Evolutionary conservation across 129 eudicot species (phyloP).

Genomic region (Glebionis coronaria): DNA sequence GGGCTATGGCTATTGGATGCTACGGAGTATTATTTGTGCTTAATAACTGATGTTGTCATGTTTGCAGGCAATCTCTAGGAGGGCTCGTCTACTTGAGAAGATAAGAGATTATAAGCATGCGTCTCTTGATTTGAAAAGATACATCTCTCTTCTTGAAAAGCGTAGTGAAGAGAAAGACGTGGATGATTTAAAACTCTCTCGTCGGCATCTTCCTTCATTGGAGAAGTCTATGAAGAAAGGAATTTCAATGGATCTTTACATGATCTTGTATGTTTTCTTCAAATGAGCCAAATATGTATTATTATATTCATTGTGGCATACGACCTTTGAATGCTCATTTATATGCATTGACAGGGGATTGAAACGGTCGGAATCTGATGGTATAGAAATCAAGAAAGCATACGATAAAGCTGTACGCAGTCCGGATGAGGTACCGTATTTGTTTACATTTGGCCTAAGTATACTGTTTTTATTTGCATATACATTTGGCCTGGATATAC

Average conservation of each 20-base stretch:
- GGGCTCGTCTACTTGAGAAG: no score
- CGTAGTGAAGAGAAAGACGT: slow-evolving; percentile 26
- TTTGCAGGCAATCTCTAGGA: no score
- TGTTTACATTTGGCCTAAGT: no score
- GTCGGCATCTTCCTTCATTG: slow-evolving; percentile 50
- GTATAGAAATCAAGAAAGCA: slow-evolving; percentile 89
- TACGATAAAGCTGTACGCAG: slow-evolving; percentile 85
- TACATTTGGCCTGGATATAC: no score
- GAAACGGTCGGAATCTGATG: slow-evolving; percentile 57
- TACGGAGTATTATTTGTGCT: no score
- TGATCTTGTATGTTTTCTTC: slow-evolving; percentile 62
- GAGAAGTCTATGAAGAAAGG: slow-evolving; percentile 49
- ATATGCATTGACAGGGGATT: slow-evolving; percentile 51
- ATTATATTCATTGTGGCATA: neutral
- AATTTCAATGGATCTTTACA: slow-evolving; percentile 52
- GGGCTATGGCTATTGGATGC: no score
- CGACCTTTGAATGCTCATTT: neutral
- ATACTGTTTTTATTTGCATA: neutral
- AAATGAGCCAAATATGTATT: neutral
- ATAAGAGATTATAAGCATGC: slow-evolving; percentile 79
- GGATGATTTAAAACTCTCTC: slow-evolving; percentile 54
- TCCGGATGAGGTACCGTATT: slow-evolving; percentile 74
- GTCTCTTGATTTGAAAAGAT: slow-evolving; percentile 52
- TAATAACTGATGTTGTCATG: no score
- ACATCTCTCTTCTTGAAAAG: slow-evolving; percentile 59